phyloP scores from a whole-genome alignment of 106 monocot genomes.

The Xerophyta viscosa region DNA sequence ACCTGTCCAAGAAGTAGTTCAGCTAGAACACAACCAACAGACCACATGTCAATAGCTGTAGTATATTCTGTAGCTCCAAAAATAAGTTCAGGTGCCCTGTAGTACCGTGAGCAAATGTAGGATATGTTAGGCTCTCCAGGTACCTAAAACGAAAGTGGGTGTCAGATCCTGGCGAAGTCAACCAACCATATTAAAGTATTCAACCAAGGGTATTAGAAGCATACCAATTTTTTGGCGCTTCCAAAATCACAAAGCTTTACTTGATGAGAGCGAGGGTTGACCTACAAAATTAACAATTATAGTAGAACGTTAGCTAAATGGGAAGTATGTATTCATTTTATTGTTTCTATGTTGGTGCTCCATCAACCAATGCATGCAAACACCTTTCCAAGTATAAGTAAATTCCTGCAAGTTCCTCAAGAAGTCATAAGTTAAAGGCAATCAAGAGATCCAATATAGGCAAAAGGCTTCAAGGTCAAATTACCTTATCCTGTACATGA shows the following conservation, averaged over 20 bases:
- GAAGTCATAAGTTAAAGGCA: too few relatives aligned
- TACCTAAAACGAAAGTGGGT: slow-evolving; percentile 14
- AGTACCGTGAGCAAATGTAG: slow-evolving; percentile 60
- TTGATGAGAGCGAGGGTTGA: slow-evolving; percentile 61
- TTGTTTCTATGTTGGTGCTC: too few relatives aligned
- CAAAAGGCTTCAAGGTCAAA: too few relatives aligned
- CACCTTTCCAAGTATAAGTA: too few relatives aligned
- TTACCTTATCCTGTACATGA: too few relatives aligned
- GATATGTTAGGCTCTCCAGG: slow-evolving; percentile 55
- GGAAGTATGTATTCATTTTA: too few relatives aligned
- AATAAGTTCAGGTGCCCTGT: slow-evolving; percentile 66
- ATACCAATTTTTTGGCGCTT: slow-evolving; percentile 65
- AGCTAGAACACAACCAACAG: slow-evolving; percentile 54
- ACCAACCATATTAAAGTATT: background rate
- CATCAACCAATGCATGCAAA: too few relatives aligned
- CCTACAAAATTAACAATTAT: slow-evolving; percentile 27
- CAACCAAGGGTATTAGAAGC: background rate
- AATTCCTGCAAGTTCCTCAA: too few relatives aligned
- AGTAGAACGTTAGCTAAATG: too few relatives aligned
- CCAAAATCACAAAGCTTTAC: slow-evolving; percentile 79
- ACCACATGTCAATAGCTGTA: slow-evolving; percentile 63
- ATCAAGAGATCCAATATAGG: too few relatives aligned
- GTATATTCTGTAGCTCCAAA: slow-evolving; percentile 66
- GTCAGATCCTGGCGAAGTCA: background rate
- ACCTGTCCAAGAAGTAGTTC: slow-evolving; percentile 55